Base-by-base conservation (phyloP, 352 stramenopile species). In the Phytopythium vexans region DNA sequence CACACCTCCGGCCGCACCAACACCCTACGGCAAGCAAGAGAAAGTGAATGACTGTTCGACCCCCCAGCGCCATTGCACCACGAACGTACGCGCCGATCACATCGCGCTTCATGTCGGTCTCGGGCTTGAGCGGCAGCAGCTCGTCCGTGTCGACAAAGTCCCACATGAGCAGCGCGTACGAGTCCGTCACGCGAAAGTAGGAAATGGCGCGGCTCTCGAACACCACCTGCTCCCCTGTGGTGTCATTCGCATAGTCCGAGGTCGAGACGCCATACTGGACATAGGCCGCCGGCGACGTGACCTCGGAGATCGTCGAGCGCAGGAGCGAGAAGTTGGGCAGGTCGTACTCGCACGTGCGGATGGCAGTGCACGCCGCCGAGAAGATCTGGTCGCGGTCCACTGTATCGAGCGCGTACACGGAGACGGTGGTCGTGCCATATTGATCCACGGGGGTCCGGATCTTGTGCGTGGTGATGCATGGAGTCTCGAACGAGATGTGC, bases 311-410 rank as follows among this genome's bases (percentile, higher is more conserved):
- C 21, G 65, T 62, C 36, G 58, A 60, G 41, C 60, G 42, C 16
- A 71, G 42, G 27, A 68, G 55, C 34, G 56, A 53, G 58, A 71
- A 68, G 12, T 66, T 60, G 5, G 58, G 58, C 62, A 54, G 66
- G 15, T 52, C 58, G 11, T 52, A 68, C 32, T 55, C 54, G 39
- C 58, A 64, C 15, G 56, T 53, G 12, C 65, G 41, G 44, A 74
- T 71, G 45, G 58, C 66, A 0, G 47, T 52, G 16, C 58, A 69
- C 11, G 66, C 62, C 33, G 55, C 52, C 40, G 64, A 48, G 62
- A 74, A 74, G 41, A 74, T 66, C 62, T 68, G 54, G 32, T 60
- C 58, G n/a, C 57, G 64, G 58, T 74, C 69, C 54, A 62, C 58
- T 31, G 66, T 71, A 38, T 74, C 62, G 45, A 74, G 69, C 12